Evolutionary conservation across 2,329 filamentous ascomycete genomes (phyloP).

Genomic region (Aquanectria penicillioides): DNA sequence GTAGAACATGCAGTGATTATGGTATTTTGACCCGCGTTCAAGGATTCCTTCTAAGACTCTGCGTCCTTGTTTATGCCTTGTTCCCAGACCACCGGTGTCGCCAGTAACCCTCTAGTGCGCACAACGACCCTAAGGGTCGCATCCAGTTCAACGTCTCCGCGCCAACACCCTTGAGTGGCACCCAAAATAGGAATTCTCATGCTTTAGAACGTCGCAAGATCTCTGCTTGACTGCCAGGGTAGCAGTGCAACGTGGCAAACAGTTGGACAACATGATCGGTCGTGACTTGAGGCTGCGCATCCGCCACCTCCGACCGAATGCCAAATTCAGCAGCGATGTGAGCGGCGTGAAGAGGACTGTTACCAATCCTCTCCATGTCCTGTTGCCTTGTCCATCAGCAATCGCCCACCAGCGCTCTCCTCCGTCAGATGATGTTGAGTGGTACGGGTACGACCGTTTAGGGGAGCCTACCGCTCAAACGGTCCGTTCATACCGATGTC

Average conservation of each 20-base stretch:
- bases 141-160: not conserved
- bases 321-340: no score
- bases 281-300: not conserved
- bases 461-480: constrained; percentile 32
- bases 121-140: not conserved
- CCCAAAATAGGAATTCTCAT: no score
- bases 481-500: constrained; percentile 38
- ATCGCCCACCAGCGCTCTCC: not conserved
- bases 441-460: not conserved
- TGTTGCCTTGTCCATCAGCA: not conserved
- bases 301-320: not conserved
- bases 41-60: no score
- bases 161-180: not conserved
- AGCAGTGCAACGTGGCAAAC: constrained; percentile 16
- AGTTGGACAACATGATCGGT: not conserved
- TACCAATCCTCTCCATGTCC: no score
- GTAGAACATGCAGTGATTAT: no score
- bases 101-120: not conserved
- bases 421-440: constrained; percentile 7
- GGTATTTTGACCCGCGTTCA: no score
- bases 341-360: no score
- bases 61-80: constrained; percentile 1
- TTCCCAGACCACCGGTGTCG: constrained; percentile 7
- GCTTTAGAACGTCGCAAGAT: constrained; percentile 1
- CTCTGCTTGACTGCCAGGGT: not conserved